Evolutionary conservation across 2,329 filamentous ascomycete species (phyloP), one percentile per base, ranked within the genome.

Genomic region (Plectosphaerella plurivora): DNA sequence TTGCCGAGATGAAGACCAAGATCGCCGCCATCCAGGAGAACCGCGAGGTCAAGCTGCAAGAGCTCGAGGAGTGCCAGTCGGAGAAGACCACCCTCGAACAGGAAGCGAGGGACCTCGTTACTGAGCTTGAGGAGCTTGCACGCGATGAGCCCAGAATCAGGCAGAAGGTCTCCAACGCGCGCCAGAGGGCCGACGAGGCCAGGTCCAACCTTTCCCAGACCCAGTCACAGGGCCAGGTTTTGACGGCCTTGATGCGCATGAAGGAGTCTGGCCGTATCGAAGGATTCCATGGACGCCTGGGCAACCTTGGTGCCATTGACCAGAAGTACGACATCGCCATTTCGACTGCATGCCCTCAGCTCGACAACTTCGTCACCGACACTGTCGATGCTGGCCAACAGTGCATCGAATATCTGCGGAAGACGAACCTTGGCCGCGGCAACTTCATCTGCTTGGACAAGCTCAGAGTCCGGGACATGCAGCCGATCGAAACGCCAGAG

Each of bases 361-460:
- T 99, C 10, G 91, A 99, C 69, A 96, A 97, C 65, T 92, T 99
- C 70, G 93, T 99, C 10, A 96, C 96, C 1, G 94, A 97, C 62
- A 92, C 90, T 1, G 93, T 97, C 14, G 94, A 97, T 63, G 89
- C 91, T 53, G 94, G 92, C 58, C 94, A 99, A 69, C 92, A 97
- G 67, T 99, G 95, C 69, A 97, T 99, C 57, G 94, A 97, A 65
- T 94, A 99, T 64, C 79, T 99, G 12, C 86, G 94, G 52, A 99
- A 97, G 77, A 99, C 96, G 62, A 97, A 97, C 60, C 84, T 99
- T 4, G 94, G 94, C 12, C 86, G 95, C 61, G 94, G 92, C 54
- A 97, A 97, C 73, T 97, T 99, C 68, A 97, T 99, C 63, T 89
- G 94, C 59, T 79, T 99, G 15, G 91, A 99, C 68, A 91, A 93